Evolutionary conservation across 352 stramenopile species (phyloP).

Genomic region (Pythium dissotocum): DNA sequence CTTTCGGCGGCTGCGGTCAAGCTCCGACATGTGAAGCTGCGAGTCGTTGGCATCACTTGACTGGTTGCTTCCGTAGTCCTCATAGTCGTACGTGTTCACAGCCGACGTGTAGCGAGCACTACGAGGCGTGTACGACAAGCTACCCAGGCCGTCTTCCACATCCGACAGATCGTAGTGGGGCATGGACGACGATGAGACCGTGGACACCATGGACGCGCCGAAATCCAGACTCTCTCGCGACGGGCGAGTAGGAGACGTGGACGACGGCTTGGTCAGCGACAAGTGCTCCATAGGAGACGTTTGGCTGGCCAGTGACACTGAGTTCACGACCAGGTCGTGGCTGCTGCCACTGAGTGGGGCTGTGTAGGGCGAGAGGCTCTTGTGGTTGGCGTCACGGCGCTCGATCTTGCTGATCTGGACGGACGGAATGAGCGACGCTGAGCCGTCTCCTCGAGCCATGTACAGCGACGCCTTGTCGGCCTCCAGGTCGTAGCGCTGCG

Average conservation of each 20-base stretch:
- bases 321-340: conserved; percentile 20
- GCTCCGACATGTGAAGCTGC: conserved; percentile 8
- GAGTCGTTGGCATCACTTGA: conserved; percentile 20
- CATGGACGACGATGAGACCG: conserved; percentile 43
- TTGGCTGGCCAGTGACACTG: conserved; percentile 7
- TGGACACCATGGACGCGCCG: conserved; percentile 69
- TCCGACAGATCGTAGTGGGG: conserved; percentile 59
- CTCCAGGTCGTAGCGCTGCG: background rate
- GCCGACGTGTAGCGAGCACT: conserved; percentile 17
- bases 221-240: conserved; percentile 44
- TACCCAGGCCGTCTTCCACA: conserved; percentile 37
- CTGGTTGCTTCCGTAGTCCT: conserved; percentile 14
- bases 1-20: conserved; percentile 21
- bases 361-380: conserved; percentile 11
- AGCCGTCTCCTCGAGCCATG: conserved; percentile 26
- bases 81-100: conserved; percentile 21
- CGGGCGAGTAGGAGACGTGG: background rate
- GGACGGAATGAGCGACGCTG: conserved; percentile 22
- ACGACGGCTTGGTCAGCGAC: conserved; percentile 19
- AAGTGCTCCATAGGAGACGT: conserved; percentile 27
- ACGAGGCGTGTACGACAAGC: conserved; percentile 12
- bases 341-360: background rate
- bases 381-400: background rate
- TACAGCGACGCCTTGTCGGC: conserved; percentile 25
- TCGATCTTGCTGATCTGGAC: conserved; percentile 31